Percentiles rank a stretch among this genome's conserved stretches.
Evolutionary conservation across 768 basidiomycete species (phyloP).

Genomic region (Pulveroboletus sp.): DNA sequence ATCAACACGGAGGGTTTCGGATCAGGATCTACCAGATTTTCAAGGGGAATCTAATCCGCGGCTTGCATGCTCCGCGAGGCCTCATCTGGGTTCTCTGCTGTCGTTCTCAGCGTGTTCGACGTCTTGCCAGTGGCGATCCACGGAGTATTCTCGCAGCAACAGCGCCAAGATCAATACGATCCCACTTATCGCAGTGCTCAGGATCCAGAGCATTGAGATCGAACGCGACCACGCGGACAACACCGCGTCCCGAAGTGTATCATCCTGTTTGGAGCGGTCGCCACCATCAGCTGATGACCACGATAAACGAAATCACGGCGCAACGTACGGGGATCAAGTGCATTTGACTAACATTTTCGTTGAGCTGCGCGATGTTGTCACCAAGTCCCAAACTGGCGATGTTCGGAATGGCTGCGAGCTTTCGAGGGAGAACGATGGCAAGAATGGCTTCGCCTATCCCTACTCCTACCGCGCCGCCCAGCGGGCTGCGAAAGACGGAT

Average conservation of each 20-base stretch:
- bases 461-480: conserved; percentile 73
- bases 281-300: not conserved
- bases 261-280: not conserved
- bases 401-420: conserved; percentile 34
- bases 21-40: too few species aligned
- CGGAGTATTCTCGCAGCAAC: conserved; percentile 56
- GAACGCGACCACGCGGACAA: conserved; percentile 62
- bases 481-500: conserved; percentile 37
- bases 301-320: not conserved
- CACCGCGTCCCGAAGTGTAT: conserved; percentile 30
- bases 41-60: too few species aligned
- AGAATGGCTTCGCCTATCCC: conserved; percentile 69
- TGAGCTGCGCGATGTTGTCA: conserved; percentile 40
- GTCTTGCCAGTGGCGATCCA: conserved; percentile 48
- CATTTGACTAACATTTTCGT: conserved; percentile 42
- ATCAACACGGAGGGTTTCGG: too few species aligned
- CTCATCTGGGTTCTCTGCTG: too few species aligned
- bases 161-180: conserved; percentile 35
- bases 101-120: conserved; percentile 13
- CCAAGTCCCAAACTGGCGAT: conserved; percentile 23
- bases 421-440: conserved; percentile 44
- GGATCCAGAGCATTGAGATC: conserved; percentile 62
- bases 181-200: conserved; percentile 55
- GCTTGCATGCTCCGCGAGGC: too few species aligned
- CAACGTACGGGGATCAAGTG: conserved; percentile 21